Evolutionary conservation across 2,329 filamentous ascomycete genomes (phyloP).

Genomic region (Fusarium clavum): DNA sequence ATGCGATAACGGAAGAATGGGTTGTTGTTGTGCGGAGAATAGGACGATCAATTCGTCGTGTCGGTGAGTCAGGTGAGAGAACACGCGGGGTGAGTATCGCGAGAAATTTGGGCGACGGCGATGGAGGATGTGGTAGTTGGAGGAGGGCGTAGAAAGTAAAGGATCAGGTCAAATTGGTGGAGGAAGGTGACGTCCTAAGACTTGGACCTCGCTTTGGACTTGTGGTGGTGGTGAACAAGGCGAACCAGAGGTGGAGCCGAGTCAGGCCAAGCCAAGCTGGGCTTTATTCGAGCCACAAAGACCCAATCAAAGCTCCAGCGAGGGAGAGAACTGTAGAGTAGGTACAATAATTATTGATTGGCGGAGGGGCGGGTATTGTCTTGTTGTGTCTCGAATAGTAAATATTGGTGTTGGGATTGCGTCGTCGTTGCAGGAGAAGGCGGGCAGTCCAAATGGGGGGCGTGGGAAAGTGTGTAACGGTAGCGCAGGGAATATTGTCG

Average conservation of each 20-base stretch:
- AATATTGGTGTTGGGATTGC: slow-evolving; percentile 12
- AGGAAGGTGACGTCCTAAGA: slow-evolving; percentile 35
- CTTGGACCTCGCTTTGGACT: not conserved
- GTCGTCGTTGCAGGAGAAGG: slow-evolving; percentile 25
- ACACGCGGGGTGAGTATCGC: slow-evolving; percentile 14
- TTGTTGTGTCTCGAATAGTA: not conserved
- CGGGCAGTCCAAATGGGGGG: slow-evolving; percentile 8
- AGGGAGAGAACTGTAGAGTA: slow-evolving; percentile 20
- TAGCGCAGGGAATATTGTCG: slow-evolving; percentile 23
- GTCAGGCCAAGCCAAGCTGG: slow-evolving; percentile 26
- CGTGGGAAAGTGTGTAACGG: slow-evolving; percentile 27
- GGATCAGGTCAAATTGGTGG: slow-evolving; percentile 25
- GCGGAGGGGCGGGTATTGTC: slow-evolving; percentile 3
- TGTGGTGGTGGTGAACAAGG: slow-evolving; percentile 31
- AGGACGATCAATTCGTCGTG: slow-evolving; percentile 15
- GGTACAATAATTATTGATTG: slow-evolving; percentile 16
- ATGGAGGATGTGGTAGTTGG: not conserved
- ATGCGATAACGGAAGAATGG: slow-evolving; percentile 27
- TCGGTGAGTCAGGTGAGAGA: slow-evolving; percentile 15
- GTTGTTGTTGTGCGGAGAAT: slow-evolving; percentile 2
- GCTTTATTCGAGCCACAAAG: slow-evolving; percentile 29
- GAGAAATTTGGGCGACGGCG: slow-evolving; percentile 8
- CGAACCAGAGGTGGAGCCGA: slow-evolving; percentile 38
- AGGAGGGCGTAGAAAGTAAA: slow-evolving; percentile 19
- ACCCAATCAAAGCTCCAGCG: slow-evolving; percentile 20